These are phyloP conservation scores for Pyrenochaeta sp. DNA, from an alignment of 2,329 filamentous ascomycete genomes.

Conservation along the genomic window DNA sequence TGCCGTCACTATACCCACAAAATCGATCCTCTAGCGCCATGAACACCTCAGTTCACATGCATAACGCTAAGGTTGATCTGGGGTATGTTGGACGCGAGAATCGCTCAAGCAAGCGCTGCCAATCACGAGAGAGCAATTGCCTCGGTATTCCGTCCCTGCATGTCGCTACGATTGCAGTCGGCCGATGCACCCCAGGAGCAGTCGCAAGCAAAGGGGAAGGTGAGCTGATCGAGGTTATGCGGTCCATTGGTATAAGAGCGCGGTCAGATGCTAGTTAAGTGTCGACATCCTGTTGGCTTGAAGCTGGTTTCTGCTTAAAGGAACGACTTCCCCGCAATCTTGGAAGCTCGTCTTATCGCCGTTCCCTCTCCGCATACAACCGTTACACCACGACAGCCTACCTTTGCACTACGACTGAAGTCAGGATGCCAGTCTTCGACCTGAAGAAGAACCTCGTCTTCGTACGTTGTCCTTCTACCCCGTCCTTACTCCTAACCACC, in stretches of 20 bases:
- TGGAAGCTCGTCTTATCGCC: neutral
- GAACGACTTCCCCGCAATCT: neutral
- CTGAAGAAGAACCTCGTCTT: slow-evolving; percentile 47
- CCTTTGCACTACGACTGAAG: neutral
- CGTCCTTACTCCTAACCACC: neutral
- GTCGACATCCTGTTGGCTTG: neutral
- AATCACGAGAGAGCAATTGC: neutral
- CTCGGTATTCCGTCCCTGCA: slow-evolving; percentile 13
- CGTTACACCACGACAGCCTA: neutral
- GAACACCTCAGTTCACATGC: neutral
- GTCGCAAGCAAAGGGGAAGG: neutral
- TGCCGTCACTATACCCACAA: slow-evolving; percentile 16
- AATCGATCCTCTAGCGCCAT: neutral
- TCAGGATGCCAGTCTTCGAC: slow-evolving; percentile 40
- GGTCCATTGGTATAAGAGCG: neutral
- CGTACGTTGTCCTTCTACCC: slow-evolving; percentile 15
- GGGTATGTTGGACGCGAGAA: neutral
- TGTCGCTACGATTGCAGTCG: slow-evolving; percentile 2
- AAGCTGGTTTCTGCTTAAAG: neutral
- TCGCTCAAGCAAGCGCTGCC: neutral
- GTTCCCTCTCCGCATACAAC: neutral
- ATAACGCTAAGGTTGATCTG: neutral
- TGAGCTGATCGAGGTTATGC: slow-evolving; percentile 1
- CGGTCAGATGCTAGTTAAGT: neutral
- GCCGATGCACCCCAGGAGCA: slow-evolving; percentile 3